A percentile compares a stretch with the other conserved stretches of the same genome.
Evolutionary conservation across 495 filamentous ascomycete species (phyloP).

Genomic region (Beverwykella pulmonaria): DNA sequence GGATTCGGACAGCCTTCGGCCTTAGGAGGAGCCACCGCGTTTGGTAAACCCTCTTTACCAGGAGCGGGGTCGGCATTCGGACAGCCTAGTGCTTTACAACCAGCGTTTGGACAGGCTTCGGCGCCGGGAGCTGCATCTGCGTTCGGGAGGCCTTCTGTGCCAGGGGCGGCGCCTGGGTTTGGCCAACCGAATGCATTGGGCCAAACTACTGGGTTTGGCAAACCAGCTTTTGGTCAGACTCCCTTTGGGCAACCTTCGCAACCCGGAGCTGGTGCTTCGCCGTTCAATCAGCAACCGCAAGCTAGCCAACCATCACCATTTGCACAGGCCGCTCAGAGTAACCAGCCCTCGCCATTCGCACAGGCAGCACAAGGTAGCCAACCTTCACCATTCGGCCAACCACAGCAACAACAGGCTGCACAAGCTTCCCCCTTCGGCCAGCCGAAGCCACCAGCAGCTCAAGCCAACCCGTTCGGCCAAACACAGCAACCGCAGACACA

Average conservation of each 20-base stretch:
- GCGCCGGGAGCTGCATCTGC: constrained; percentile 13
- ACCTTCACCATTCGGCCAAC: constrained; percentile 19
- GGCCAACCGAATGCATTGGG: constrained; percentile 23
- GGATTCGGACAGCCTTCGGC: constrained; percentile 35
- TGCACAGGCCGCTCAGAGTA: constrained; percentile 9
- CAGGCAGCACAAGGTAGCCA: constrained; percentile 5
- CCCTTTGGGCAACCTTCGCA: constrained; percentile 28
- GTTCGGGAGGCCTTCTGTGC: constrained; percentile 36
- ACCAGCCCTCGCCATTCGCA: constrained; percentile 11
- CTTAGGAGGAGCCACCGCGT: constrained; percentile 23
- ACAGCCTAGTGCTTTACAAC: constrained; percentile 20
- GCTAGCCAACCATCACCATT: constrained; percentile 15
- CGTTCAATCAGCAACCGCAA: constrained; percentile 21
- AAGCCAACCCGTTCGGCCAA: constrained; percentile 7
- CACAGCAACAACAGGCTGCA: constrained; percentile 1
- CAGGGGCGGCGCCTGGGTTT: constrained; percentile 19
- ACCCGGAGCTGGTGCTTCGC: constrained; percentile 15
- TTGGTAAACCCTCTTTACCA: constrained; percentile 34
- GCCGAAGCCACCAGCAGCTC: constrained; percentile 5
- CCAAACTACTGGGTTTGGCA: constrained; percentile 22
- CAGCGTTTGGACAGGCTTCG: constrained; percentile 32
- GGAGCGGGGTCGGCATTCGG: constrained; percentile 31
- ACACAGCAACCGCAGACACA: constrained; percentile 7
- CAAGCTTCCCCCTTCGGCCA: constrained; percentile 28
- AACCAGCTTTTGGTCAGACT: constrained; percentile 16